Conservation (phyloP, 176 grass and related monocot species). For the Avena atlantica region DNA sequence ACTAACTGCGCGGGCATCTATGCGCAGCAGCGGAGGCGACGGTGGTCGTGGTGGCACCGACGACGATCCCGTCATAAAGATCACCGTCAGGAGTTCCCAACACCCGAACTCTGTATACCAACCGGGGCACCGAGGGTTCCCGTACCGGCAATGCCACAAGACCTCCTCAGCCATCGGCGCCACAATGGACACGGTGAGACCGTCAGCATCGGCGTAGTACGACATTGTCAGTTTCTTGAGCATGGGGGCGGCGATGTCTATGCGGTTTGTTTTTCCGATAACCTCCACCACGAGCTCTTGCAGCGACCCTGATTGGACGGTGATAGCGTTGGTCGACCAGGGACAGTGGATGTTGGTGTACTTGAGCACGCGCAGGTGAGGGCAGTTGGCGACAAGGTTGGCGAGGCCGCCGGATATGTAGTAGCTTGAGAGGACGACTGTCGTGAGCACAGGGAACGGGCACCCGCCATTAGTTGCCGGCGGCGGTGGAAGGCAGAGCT, state of each 20-base stretch:
- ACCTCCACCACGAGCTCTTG: not conserved
- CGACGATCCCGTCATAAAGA: not conserved
- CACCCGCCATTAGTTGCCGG: too few species aligned
- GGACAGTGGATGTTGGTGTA: too few species aligned
- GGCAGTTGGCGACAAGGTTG: not conserved
- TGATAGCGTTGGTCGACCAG: not conserved
- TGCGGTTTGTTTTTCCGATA: not conserved
- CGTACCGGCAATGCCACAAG: not conserved
- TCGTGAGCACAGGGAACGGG: not conserved
- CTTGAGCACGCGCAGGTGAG: not conserved
- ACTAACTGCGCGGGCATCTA: not conserved
- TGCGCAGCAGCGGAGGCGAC: not conserved
- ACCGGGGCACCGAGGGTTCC: too few species aligned
- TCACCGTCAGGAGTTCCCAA: not conserved
- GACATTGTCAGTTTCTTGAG: not conserved
- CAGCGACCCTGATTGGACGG: not conserved
- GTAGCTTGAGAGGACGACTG: not conserved
- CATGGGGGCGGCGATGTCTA: not conserved
- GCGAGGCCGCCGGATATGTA: not conserved
- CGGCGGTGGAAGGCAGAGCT: too few species aligned
- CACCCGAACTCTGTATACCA: not conserved
- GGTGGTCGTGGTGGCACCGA: not conserved
- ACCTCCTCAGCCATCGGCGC: not conserved
- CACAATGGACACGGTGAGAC: not conserved
- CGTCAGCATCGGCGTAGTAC: fast-evolving